phyloP scores from a whole-genome alignment of 1,139 yeast species.

The Yamadazyma pseudoaaseri region DNA sequence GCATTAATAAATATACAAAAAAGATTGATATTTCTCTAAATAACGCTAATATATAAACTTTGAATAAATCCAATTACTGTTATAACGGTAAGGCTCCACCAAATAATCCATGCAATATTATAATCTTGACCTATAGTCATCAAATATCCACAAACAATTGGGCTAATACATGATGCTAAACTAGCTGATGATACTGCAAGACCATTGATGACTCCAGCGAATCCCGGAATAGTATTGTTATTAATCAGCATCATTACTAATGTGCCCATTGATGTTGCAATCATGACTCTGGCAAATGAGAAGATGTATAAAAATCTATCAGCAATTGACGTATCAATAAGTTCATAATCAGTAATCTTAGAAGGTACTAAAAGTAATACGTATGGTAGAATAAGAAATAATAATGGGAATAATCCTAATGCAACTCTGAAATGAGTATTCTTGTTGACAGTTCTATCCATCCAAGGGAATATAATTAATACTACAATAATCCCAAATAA shows the following conservation, averaged over 20 bases:
- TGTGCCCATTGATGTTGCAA: slow-evolving; percentile 34
- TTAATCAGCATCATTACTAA: slow-evolving; percentile 42
- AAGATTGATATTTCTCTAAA: slow-evolving; percentile 1
- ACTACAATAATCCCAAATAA: slow-evolving; percentile 51
- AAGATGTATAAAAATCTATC: slow-evolving; percentile 21
- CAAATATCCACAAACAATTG: slow-evolving; percentile 53
- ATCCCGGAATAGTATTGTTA: slow-evolving; percentile 42
- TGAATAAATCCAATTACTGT: slow-evolving; percentile 32
- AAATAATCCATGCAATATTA: slow-evolving; percentile 47
- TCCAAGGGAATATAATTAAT: slow-evolving; percentile 49
- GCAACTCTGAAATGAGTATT: slow-evolving; percentile 43
- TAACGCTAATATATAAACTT: slow-evolving; percentile 27
- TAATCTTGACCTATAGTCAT: slow-evolving; percentile 46
- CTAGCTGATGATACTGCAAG: slow-evolving; percentile 48
- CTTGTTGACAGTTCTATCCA: slow-evolving; percentile 49
- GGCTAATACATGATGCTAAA: slow-evolving; percentile 56
- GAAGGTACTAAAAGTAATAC: slow-evolving; percentile 37
- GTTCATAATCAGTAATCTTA: slow-evolving; percentile 14
- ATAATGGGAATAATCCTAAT: slow-evolving; percentile 41
- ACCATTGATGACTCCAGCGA: slow-evolving; percentile 52
- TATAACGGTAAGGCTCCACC: slow-evolving; percentile 44
- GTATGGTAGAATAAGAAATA: slow-evolving; percentile 50
- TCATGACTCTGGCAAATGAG: slow-evolving; percentile 18
- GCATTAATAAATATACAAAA: slow-evolving; percentile 9
- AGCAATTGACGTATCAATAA: slow-evolving; percentile 20